Base-by-base conservation (phyloP, 495 filamentous ascomycete genomes). In the Lasiosphaeria hispida region DNA sequence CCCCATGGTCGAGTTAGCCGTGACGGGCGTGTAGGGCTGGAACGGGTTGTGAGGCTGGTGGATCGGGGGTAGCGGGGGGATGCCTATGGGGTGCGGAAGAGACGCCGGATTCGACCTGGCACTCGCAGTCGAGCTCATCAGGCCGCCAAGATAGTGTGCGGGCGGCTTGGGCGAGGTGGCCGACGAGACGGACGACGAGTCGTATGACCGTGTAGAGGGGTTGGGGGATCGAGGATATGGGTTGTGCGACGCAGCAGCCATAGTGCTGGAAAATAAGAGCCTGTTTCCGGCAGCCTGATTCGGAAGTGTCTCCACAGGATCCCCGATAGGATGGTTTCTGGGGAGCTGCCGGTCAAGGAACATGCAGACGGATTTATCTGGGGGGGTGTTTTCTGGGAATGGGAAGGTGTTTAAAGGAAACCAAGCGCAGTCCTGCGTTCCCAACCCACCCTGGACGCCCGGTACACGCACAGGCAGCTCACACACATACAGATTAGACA, bases 181-280 rank as follows among this genome's bases (percentile, higher is more conserved):
- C 49, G 82, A 81, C 47, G 81, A 78, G 58, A 79, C 79, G 39
- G 80, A 77, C 33, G 80, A 79, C 53, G 80, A 80, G 63, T 80
- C 77, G 73, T 81, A 83, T 40, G 80, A 80, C 60, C 76, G 70
- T 30, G 73, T 74, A 35, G 79, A 80, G 48, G 72, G 75, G 63
- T 77, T 79, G 55, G 81, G 81, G 23, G 81, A 84, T 63, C 78
- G 79, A 63, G 78, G 72, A 59, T 75, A 79, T 13, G 70, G 72
- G 64, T 78, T 76, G 64, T 81, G 78, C 53, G 79, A 75, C 70
- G 75, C 69, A 53, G 78, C 74, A 62, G 78, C 77, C 81, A 84
- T 84, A 65, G 62, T 77, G 64, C 61, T 66, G 65, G 66, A 56
- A 43, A 68, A 62, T 58, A 55, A 62, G 53, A 62, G 48, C 47